phyloP scores from a whole-genome alignment of 2,329 filamentous ascomycete species.

The Leptographium procerum region DNA sequence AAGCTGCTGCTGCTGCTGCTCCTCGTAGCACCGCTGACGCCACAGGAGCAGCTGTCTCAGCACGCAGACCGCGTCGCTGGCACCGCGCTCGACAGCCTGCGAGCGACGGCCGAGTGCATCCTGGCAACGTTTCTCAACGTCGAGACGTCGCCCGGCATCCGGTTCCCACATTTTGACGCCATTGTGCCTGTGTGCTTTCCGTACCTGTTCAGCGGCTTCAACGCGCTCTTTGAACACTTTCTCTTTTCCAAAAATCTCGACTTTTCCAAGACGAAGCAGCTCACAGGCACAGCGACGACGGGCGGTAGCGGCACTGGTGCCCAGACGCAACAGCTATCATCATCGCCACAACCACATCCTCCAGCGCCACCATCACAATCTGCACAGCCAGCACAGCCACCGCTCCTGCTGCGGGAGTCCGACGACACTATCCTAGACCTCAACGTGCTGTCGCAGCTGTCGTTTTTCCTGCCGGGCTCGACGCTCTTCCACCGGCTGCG shows the following conservation, averaged over 20 bases:
- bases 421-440: slow-evolving; percentile 50
- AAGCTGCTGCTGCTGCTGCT: slow-evolving; percentile 60
- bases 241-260: slow-evolving; percentile 63
- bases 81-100: slow-evolving; percentile 45
- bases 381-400: slow-evolving; percentile 1
- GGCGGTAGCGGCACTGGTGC: background rate
- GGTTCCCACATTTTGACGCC: slow-evolving; percentile 47
- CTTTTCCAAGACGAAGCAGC: slow-evolving; percentile 38
- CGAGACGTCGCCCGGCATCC: slow-evolving; percentile 52
- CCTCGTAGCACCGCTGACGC: slow-evolving; percentile 50
- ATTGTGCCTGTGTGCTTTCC: slow-evolving; percentile 51
- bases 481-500: slow-evolving; percentile 55
- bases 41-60: slow-evolving; percentile 53
- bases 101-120: slow-evolving; percentile 51
- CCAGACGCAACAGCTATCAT: too few relatives aligned
- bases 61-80: slow-evolving; percentile 46
- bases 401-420: slow-evolving; percentile 33
- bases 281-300: background rate
- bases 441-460: slow-evolving; percentile 57
- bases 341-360: too few relatives aligned
- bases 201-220: slow-evolving; percentile 56
- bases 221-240: slow-evolving; percentile 62
- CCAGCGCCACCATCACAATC: background rate
- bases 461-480: slow-evolving; percentile 57
- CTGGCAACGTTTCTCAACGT: slow-evolving; percentile 54